Base-by-base conservation (phyloP, 1,139 yeast genomes). In the Kurtzmaniella quercitrusa region DNA sequence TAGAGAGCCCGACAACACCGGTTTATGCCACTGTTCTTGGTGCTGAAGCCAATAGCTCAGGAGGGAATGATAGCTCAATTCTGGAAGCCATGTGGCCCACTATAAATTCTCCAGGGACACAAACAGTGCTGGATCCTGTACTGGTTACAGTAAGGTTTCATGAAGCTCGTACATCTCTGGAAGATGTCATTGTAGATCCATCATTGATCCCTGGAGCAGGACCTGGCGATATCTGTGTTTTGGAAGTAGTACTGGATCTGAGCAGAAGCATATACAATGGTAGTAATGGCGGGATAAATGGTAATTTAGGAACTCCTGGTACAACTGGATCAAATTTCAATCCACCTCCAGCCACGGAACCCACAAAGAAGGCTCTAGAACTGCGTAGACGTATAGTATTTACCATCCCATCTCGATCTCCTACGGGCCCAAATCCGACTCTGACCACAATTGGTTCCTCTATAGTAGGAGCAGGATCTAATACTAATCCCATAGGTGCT, bases 201-300 rank as follows among this genome's bases (percentile, higher is more conserved):
- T 59, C 67, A 1, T 63, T 77, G 11, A 55, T 88, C 0, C 84
- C 87, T 0, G 77, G 81, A 1, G 79, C 85, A 0, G 68, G 68
- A 45, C 79, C 73, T 17, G 96, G 95, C n/a, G 88, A 85, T 56
- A 68, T 87, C 3, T 88, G 87, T 31, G 94, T 87, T 57, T 54
- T 89, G 38, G 38, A 36, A 38, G 18, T 31, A 14, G 18, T 31
- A n/a, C n/a, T n/a, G 18, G 16, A 14, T n/a, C 18, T 9, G 10
- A 31, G 18, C 11, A 8, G 16, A 9, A 31, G 18, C 11, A 10
- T 14, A 5, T 14, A 16, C 6, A 6, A 8, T 9, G 10, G 8
- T 12, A 10, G 18, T 9, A 14, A 17, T 31, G 14, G 11, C 6
- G n/a, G 31, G 5, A 27, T 27, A 27, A 14, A 7, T 16, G 4